Conservation (phyloP, 2,329 filamentous ascomycete genomes). For the Fusarium tricinctum region DNA sequence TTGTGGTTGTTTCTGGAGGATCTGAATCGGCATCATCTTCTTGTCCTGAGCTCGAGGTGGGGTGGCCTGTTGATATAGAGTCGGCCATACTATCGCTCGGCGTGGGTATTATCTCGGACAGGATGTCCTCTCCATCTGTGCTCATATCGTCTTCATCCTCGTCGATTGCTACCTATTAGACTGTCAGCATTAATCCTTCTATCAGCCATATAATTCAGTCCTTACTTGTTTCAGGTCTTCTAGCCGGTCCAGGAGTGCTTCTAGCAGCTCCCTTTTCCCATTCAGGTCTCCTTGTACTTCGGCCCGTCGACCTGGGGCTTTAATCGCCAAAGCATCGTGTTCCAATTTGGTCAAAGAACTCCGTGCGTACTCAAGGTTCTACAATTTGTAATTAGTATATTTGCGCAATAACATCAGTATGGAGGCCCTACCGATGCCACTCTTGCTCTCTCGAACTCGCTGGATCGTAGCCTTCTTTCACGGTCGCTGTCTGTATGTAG, state of each 20-base stretch:
- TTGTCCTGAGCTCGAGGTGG: conserved; percentile 39
- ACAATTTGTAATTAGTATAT: conserved; percentile 16
- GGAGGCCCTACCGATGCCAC: conserved; percentile 57
- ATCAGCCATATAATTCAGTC: background rate
- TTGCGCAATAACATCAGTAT: background rate
- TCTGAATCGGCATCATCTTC: conserved; percentile 57
- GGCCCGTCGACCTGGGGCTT: conserved; percentile 69
- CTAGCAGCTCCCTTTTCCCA: conserved; percentile 74
- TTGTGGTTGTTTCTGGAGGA: conserved; percentile 60
- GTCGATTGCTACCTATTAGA: conserved; percentile 52
- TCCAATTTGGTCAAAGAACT: conserved; percentile 78
- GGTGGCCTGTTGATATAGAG: conserved; percentile 53
- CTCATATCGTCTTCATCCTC: conserved; percentile 59
- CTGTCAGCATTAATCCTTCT: conserved; percentile 25
- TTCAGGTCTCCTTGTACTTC: conserved; percentile 74
- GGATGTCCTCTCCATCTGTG: conserved; percentile 70
- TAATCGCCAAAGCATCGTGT: conserved; percentile 73
- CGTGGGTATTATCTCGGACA: conserved; percentile 68
- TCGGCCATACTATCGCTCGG: conserved; percentile 66
- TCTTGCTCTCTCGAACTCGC: conserved; percentile 72
- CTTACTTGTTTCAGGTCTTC: conserved; percentile 75
- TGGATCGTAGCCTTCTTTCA: conserved; percentile 69
- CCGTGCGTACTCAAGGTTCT: conserved; percentile 81
- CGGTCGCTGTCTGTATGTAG: conserved; percentile 72
- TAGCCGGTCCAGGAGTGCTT: conserved; percentile 74